Evolutionary conservation across 805 yeast species (phyloP).

Genomic region (Metschnikowia arizonensis): DNA sequence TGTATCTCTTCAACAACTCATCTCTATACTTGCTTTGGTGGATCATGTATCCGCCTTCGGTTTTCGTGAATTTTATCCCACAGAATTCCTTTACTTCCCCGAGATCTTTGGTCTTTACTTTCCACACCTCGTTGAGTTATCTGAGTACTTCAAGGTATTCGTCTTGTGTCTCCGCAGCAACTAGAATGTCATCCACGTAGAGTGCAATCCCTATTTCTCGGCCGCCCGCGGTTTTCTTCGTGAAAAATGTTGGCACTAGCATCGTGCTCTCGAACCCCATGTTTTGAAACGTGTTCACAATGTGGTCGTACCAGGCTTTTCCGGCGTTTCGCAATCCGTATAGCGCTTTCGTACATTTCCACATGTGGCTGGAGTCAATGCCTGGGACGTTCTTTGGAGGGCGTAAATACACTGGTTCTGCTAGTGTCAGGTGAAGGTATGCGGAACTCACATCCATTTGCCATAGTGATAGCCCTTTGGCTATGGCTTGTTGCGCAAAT

Average conservation of each 20-base stretch:
- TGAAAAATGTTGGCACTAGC: neutral
- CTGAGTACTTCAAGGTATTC: neutral
- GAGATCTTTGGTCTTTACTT: neutral
- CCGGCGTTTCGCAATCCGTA: constrained; percentile 3
- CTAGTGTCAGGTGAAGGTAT: constrained; percentile 4
- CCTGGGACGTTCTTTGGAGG: constrained; percentile 4
- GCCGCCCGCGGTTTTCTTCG: neutral
- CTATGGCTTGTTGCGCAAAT: neutral
- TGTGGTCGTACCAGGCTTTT: neutral
- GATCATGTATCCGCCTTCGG: neutral
- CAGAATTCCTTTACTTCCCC: neutral
- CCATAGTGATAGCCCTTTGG: neutral
- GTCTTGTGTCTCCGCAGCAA: neutral
- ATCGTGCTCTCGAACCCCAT: neutral
- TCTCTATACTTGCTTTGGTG: constrained; percentile 1
- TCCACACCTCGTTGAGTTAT: neutral
- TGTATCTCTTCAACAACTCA: neutral
- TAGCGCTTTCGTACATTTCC: constrained; percentile 4
- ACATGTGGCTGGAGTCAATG: neutral
- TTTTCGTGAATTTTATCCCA: neutral
- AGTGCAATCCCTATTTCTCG: neutral
- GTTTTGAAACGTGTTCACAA: neutral
- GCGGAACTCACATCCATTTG: constrained; percentile 6
- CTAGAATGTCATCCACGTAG: neutral
- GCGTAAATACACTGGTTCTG: constrained; percentile 1